These are phyloP conservation scores for Malus hybrid DNA, from an alignment of 331 rosid species.

Conservation along the genomic window DNA sequence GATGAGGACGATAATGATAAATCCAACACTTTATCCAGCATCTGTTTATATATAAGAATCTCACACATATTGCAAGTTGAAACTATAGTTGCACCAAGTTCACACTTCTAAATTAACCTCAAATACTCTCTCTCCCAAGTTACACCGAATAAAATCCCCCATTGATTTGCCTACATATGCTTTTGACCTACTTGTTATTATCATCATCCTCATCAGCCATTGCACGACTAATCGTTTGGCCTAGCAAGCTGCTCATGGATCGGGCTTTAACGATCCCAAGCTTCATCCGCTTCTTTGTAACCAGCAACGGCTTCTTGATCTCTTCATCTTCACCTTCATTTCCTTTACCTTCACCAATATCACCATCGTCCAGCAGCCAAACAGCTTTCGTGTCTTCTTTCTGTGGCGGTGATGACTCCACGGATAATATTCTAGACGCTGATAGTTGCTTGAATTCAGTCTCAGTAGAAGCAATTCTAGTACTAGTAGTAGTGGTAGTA, in stretches of 20 bases:
- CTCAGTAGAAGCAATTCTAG: neutral
- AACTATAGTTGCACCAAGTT: slow-evolving; percentile 15
- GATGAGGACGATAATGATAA: slow-evolving; percentile 7
- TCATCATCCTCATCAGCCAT: slow-evolving; percentile 1
- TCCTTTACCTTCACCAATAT: neutral
- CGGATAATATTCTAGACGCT: neutral
- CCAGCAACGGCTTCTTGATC: slow-evolving; percentile 19
- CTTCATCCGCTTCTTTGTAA: slow-evolving; percentile 51
- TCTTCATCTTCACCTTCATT: neutral
- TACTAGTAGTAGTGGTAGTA: neutral
- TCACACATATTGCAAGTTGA: neutral
- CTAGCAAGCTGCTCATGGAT: slow-evolving; percentile 84
- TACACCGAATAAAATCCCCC: neutral
- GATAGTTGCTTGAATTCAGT: neutral
- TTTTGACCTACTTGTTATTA: slow-evolving; percentile 14
- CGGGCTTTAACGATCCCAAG: slow-evolving; percentile 88
- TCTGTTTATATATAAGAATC: neutral
- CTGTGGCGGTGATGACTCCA: neutral
- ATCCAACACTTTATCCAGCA: slow-evolving; percentile 1
- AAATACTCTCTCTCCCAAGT: neutral
- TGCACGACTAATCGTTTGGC: slow-evolving; percentile 40
- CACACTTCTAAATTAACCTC: slow-evolving; percentile 1
- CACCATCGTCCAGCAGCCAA: neutral
- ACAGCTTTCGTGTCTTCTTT: neutral
- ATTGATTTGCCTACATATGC: neutral